Evolutionary conservation across 805 yeast species (phyloP).

Genomic region (Jamesozyma piceae): DNA sequence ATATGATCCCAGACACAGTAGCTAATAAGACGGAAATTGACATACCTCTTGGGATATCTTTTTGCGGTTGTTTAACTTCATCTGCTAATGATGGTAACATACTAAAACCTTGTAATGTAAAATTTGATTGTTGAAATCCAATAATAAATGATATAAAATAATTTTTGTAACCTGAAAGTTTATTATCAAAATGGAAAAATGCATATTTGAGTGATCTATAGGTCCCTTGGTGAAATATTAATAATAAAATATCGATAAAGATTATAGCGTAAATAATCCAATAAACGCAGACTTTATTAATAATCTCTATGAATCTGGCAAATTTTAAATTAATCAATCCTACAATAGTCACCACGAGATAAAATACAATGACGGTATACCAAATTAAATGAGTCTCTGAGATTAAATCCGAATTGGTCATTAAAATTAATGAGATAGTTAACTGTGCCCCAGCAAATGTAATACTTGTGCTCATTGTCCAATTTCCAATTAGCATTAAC

Average conservation of each 20-base stretch:
- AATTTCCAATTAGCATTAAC: conserved; percentile 62
- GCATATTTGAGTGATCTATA: conserved; percentile 53
- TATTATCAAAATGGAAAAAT: conserved; percentile 58
- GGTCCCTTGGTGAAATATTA: conserved; percentile 44
- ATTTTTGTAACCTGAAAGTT: conserved; percentile 65
- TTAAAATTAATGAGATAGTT: conserved; percentile 55
- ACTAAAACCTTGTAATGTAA: conserved; percentile 76
- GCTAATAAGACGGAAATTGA: conserved; percentile 55
- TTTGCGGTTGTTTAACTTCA: conserved; percentile 69
- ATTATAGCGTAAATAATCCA: conserved; percentile 69
- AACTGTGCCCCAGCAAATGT: conserved; percentile 72
- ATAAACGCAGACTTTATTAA: conserved; percentile 59
- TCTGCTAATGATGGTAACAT: conserved; percentile 75
- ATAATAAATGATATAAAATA: conserved; percentile 60
- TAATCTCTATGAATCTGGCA: conserved; percentile 49
- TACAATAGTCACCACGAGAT: conserved; percentile 46
- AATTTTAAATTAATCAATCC: conserved; percentile 56
- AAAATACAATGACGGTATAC: conserved; percentile 48
- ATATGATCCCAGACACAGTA: conserved; percentile 58
- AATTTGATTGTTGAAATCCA: conserved; percentile 70
- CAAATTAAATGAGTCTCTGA: conserved; percentile 41
- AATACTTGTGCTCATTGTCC: conserved; percentile 68
- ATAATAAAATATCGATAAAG: conserved; percentile 52
- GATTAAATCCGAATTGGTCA: conserved; percentile 45
- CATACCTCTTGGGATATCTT: conserved; percentile 65